Evolutionary conservation across 2,329 filamentous ascomycete species (phyloP), one percentile per base, ranked within the genome.

Genomic region (Cryphonectria japonica): DNA sequence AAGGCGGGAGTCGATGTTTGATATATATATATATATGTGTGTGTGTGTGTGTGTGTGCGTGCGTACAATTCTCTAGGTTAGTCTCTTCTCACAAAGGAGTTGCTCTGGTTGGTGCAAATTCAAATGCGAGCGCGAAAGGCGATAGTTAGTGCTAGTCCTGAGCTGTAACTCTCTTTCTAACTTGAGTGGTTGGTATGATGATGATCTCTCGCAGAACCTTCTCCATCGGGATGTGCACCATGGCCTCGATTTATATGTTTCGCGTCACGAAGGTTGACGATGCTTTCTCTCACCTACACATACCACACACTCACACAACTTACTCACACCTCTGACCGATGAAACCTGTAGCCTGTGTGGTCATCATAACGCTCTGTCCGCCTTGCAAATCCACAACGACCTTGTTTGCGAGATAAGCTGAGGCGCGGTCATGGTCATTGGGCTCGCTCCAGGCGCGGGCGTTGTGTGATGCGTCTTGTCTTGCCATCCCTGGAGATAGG

Each of bases 191-290:
- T n/a, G 46, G 2, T 50, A 50, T 50, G 16, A 37, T 19, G 16
- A 37, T 19, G 16, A 61, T 32, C 26, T n/a, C 43, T 65, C 63
- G 63, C 63, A 65, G 43, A 65, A 46, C 63, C 63, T 65, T 29
- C 63, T 34, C 16, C 63, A 65, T 65, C 19, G 13, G 63, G 63
- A 65, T 37, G 63, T 34, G 63, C 43, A 32, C 26, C n/a, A 46
- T 32, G 29, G 9, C 63, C 26, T 32, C 29, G 29, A 50, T 34
- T 65, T 65, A 50, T 65, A 46, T 14, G 52, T 65, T 29, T 65
- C 63, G 43, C 43, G 4, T 6, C 43, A 29, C 63, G 26, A 64
- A 29, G 16, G 19, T 39, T 34, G 59, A 60, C 59, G 34, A 61
- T 34, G 54, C 41, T 43, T 16, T 5, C 41, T 43, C 41, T 43